Percentiles rank a stretch among this genome's conserved stretches.
phyloP scores from a whole-genome alignment of 768 basidiomycete genomes.

The Lepiota brunneoincarnata region DNA sequence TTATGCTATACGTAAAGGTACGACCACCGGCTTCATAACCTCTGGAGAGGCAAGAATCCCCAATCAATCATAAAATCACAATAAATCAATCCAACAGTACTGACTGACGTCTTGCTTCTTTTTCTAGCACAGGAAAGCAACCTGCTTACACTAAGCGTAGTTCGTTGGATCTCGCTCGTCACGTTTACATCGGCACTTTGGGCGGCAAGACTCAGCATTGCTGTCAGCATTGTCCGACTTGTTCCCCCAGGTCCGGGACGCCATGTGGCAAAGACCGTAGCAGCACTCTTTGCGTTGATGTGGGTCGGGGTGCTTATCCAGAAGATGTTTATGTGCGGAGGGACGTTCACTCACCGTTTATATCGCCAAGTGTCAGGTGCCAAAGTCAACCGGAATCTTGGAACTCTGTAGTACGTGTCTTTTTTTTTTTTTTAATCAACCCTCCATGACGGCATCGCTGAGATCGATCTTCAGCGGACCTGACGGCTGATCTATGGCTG shows the following conservation, averaged over 20 bases:
- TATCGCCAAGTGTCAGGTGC: constrained; percentile 1
- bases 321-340: constrained; percentile 12
- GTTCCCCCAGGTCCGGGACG: constrained; percentile 2
- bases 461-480: constrained; percentile 15
- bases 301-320: constrained; percentile 12
- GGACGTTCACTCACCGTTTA: not conserved
- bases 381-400: constrained; percentile 1
- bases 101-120: not conserved
- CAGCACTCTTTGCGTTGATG: constrained; percentile 7
- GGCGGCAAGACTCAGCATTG: constrained; percentile 17
- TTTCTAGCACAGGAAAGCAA: not conserved
- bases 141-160: not conserved
- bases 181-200: constrained; percentile 3
- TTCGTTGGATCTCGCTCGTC: not conserved
- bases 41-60: not conserved
- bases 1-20: constrained; percentile 11
- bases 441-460: not conserved
- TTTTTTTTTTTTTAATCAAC: not conserved
- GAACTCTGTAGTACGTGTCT: constrained; percentile 10
- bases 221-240: constrained; percentile 15
- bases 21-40: constrained; percentile 3
- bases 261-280: constrained; percentile 5
- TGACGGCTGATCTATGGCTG: constrained; percentile 22
- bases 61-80: not conserved
- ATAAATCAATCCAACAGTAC: not conserved